Percentiles rank a stretch among this genome's conserved stretches.
These are phyloP conservation scores for Graphiopsis chlorocephala DNA, from an alignment of 2,329 filamentous ascomycete genomes.

Conservation along the genomic window DNA sequence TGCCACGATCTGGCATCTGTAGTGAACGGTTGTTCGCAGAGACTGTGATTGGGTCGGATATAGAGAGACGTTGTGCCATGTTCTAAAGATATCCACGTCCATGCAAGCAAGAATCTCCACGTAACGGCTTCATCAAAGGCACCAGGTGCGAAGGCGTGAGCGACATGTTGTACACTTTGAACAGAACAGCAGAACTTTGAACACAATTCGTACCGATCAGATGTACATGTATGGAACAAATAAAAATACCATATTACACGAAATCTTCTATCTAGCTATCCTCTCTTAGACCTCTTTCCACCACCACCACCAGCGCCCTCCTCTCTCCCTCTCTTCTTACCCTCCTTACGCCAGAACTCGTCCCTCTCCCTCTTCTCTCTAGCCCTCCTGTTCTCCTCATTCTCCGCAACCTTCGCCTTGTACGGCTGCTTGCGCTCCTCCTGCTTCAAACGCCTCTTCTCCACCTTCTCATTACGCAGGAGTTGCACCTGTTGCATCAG, in stretches of 20 bases:
- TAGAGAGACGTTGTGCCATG: background rate
- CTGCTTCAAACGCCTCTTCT: conserved; percentile 79
- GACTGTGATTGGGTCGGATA: background rate
- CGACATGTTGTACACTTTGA: background rate
- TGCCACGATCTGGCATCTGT: background rate
- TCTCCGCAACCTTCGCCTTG: conserved; percentile 76
- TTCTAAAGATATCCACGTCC: background rate
- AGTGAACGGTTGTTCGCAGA: background rate
- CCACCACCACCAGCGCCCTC: conserved; percentile 46
- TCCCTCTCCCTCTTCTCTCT: conserved; percentile 88
- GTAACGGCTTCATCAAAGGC: background rate
- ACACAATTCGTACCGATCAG: background rate
- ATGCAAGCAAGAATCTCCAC: background rate
- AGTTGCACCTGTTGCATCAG: conserved; percentile 92
- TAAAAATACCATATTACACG: background rate
- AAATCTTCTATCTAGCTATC: conserved; percentile 8
- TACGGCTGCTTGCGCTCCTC: conserved; percentile 81
- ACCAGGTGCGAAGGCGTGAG: background rate
- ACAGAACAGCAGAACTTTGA: too few relatives aligned
- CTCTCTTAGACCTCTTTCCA: conserved; percentile 31
- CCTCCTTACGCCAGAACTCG: conserved; percentile 90
- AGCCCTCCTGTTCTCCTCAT: conserved; percentile 78
- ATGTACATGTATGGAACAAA: background rate
- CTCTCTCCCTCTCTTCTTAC: conserved; percentile 66
- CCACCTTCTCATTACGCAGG: conserved; percentile 83